Percentiles rank a stretch among this genome's conserved stretches.
phyloP scores from a whole-genome alignment of 2,329 filamentous ascomycete genomes.

The Penicillium polonicum region DNA sequence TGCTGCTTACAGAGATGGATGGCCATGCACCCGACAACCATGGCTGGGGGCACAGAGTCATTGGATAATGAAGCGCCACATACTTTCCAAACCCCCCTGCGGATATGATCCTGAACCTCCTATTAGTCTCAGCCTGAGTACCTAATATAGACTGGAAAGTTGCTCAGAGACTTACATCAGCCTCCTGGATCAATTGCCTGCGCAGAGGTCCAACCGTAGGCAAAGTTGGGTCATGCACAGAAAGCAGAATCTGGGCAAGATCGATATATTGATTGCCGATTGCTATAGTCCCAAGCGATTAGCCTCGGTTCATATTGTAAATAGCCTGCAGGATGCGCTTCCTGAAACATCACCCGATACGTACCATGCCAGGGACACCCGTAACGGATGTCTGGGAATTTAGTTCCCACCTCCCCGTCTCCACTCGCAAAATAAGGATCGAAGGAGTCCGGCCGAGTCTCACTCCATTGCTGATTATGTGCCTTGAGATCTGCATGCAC shows the following conservation, averaged over 20 bases:
- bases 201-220: slow-evolving; percentile 20
- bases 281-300: slow-evolving; percentile 5
- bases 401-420: slow-evolving; percentile 13
- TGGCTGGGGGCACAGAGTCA: slow-evolving; percentile 22
- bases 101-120: slow-evolving; percentile 18
- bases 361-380: slow-evolving; percentile 29
- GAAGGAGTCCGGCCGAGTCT: slow-evolving; percentile 21
- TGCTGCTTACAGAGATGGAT: slow-evolving; percentile 22
- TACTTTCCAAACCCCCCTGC: slow-evolving; percentile 26
- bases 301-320: background rate
- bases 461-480: slow-evolving; percentile 22
- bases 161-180: slow-evolving; percentile 18
- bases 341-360: background rate
- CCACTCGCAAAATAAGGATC: slow-evolving; percentile 25
- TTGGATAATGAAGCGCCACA: slow-evolving; percentile 28
- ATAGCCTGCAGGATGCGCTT: background rate
- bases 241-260: slow-evolving; percentile 19
- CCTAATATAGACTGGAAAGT: background rate
- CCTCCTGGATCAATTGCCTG: slow-evolving; percentile 13
- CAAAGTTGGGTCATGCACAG: slow-evolving; percentile 18
- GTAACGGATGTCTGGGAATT: slow-evolving; percentile 26
- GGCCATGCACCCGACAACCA: slow-evolving; percentile 27
- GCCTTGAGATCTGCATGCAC: slow-evolving; percentile 18
- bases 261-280: slow-evolving; percentile 27
- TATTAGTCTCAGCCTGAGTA: background rate